These are phyloP conservation scores for Musa acuminata DNA, from an alignment of 176 grass and related monocot species.

Conservation along the genomic window DNA sequence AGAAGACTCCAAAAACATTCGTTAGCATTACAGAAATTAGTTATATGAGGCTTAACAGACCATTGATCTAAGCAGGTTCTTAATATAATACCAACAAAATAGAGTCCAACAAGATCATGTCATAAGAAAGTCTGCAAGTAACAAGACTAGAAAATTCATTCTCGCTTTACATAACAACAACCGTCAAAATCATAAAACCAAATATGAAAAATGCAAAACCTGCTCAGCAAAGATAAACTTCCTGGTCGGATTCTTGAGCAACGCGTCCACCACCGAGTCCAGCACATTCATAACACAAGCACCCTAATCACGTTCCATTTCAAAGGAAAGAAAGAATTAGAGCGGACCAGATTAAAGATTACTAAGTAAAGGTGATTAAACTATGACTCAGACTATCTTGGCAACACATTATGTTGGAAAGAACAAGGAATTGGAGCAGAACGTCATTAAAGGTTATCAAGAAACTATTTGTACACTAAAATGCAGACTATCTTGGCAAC, in stretches of 20 bases:
- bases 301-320: conserved; percentile 28
- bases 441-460: neutral
- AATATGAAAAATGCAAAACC: conserved; percentile 22
- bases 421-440: neutral
- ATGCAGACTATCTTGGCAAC: neutral
- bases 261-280: conserved; percentile 72
- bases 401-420: neutral
- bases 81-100: neutral
- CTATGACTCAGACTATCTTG: neutral
- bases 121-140: neutral
- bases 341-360: neutral
- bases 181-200: neutral
- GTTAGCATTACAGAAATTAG: neutral
- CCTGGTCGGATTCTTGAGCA: conserved; percentile 43
- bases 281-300: conserved; percentile 64
- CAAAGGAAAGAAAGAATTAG: conserved; percentile 4
- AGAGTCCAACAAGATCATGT: neutral
- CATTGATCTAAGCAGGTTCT: neutral
- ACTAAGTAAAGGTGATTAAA: neutral
- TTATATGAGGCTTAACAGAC: neutral
- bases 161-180: neutral
- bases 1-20: neutral
- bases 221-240: conserved; percentile 81
- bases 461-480: neutral
- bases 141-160: neutral